Evolutionary conservation across 352 stramenopile genomes (phyloP), one percentile per base, ranked within the genome.

Genomic region (Phytopythium montanum): DNA sequence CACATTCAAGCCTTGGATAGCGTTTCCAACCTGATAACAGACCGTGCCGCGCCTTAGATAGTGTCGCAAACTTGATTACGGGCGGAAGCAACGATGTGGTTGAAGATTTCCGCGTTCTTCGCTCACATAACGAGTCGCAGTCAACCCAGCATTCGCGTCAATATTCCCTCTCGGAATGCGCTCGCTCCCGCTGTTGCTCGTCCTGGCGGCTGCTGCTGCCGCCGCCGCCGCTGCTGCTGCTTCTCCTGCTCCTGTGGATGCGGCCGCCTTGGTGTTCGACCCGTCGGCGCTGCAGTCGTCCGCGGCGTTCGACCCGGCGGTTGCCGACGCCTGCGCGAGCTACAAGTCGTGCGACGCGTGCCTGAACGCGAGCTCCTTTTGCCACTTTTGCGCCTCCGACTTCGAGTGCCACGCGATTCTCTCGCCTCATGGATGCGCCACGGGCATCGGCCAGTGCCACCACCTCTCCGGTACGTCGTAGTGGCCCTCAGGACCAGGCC

Each of bases 371-470:
- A 92, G 84, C 65, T 75, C 79, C 62, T 54, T 76, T 13, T 95
- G 86, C 59, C 86, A 95, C 56, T 95, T 94, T 48, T 95, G 86
- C 65, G 69, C 88, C 62, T 81, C 62, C 31, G 86, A 95, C 73
- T 93, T 90, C 56, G 71, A 94, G 61, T 95, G 86, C 65, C 86
- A 95, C 49, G 68, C 74, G 13, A 91, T 95, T 31, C 81, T 79
- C 13, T 93, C 83, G 12, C 70, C 70, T 0, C 65, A 72, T 34
- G 86, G 86, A 31, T 95, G 86, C 44, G 42, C 84, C 18, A 79
- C 69, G 9, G 86, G 86, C 48, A 85, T 95, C 56, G 85, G 78
- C 1, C 72, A 73, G n/a, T 95, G 86, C 58, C 86, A 95, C 55
- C 81, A 94, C 48, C 76, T 95, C 8, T 73, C 90, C 68, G 82